Conservation (phyloP, 257 asterid genomes). For the Solanum virginianum region DNA sequence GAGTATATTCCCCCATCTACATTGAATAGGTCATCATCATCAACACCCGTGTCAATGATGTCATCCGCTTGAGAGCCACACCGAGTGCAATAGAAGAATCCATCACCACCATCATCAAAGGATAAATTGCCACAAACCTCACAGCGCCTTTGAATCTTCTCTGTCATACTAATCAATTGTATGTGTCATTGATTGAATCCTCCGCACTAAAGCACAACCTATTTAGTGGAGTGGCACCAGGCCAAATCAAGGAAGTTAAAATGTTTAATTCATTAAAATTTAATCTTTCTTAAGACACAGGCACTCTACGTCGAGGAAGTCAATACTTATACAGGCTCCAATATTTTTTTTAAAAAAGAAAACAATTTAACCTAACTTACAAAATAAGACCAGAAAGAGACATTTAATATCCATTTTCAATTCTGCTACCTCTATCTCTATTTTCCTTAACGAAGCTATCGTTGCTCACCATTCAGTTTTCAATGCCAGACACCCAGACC, state of each 20-base stretch:
- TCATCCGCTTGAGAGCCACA: slow-evolving; percentile 55
- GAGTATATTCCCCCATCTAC: slow-evolving; percentile 14
- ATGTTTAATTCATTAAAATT: neutral
- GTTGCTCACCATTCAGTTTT: too few species aligned
- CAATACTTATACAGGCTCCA: neutral
- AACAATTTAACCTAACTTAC: neutral
- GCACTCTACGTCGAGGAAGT: neutral
- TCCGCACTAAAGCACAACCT: neutral
- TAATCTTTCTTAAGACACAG: neutral
- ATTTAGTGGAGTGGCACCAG: neutral
- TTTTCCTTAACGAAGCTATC: too few species aligned
- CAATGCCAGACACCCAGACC: too few species aligned
- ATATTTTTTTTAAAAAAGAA: neutral
- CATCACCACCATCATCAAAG: slow-evolving; percentile 35
- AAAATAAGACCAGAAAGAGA: neutral
- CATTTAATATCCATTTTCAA: neutral
- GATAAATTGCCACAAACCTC: slow-evolving; percentile 23
- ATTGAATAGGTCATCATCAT: slow-evolving; percentile 29
- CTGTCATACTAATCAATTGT: neutral
- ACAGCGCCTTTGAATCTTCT: slow-evolving; percentile 17
- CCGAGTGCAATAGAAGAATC: slow-evolving; percentile 36
- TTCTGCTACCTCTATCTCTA: neutral
- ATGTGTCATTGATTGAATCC: neutral
- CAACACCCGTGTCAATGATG: slow-evolving; percentile 32
- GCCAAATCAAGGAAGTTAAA: neutral